Evolutionary conservation across 1,284 basidiomycete species (phyloP).

Genomic region (Pholiota adiposa): DNA sequence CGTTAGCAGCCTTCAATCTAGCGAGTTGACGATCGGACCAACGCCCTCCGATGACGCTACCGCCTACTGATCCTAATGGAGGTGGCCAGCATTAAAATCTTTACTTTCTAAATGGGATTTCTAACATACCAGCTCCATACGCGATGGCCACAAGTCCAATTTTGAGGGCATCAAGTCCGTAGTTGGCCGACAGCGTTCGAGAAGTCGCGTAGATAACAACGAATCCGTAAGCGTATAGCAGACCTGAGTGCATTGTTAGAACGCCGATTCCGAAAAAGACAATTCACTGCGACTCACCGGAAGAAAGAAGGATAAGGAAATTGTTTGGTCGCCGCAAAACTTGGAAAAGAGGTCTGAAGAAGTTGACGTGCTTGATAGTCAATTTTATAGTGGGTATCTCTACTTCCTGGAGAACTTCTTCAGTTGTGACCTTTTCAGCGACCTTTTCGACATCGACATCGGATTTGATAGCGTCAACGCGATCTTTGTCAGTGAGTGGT

Average conservation of each 20-base stretch:
- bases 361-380: conserved; percentile 74
- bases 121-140: conserved; percentile 66
- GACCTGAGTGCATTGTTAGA: conserved; percentile 44
- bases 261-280: not conserved
- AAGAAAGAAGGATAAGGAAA: conserved; percentile 65
- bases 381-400: conserved; percentile 46
- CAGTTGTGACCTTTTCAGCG: conserved; percentile 15
- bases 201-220: conserved; percentile 74
- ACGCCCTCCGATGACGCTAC: conserved; percentile 76
- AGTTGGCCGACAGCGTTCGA: conserved; percentile 65
- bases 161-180: conserved; percentile 71
- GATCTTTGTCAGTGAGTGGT: not conserved
- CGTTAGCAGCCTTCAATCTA: conserved; percentile 60
- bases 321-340: conserved; percentile 72
- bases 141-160: conserved; percentile 79
- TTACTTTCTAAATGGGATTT: not conserved
- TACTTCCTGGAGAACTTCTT: conserved; percentile 18
- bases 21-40: conserved; percentile 74
- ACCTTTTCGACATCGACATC: conserved; percentile 21
- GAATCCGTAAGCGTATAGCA: conserved; percentile 79
- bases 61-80: conserved; percentile 43
- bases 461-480: conserved; percentile 10
- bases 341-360: conserved; percentile 60
- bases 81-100: not conserved
- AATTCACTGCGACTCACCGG: conserved; percentile 50